Base-by-base conservation (phyloP, 208 protist genomes). In the Acanthamoeba culbertsoni region DNA sequence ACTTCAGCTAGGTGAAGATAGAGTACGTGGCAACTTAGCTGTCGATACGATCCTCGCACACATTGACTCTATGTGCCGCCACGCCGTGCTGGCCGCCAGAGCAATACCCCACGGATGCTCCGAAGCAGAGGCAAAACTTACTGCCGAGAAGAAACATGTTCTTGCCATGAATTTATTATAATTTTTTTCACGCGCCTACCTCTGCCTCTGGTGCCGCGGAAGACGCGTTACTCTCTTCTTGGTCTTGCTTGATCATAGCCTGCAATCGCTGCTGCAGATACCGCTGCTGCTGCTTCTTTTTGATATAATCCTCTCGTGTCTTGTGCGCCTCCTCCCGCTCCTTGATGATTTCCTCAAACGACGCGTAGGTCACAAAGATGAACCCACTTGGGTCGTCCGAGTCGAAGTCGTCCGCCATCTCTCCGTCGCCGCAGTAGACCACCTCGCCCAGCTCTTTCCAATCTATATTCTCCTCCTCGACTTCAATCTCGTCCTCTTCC, bases 291-390 rank as follows among this genome's bases (percentile, higher is more conserved):
- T 84, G 42, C 28, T 55, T 37, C 73, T 84, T 84, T 33, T 84
- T 84, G 73, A 51, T 28, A 45, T 84, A 55, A 28, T 84, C 73
- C 43, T 84, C 73, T 4, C 73, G 37, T 10, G 73, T 84, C 73
- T 84, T 84, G 28, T n/a, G 42, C 31, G 73, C 73, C 73, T 84
- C 73, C 28, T 84, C 73, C 28, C 73, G 73, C 73, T 84, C 73
- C n/a, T 18, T 53, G 1, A 31, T 45, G 26, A 84, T 57, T 23
- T 84, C 73, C 20, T 48, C 43, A 43, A 84, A 84, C 4, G 73
- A 84, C 33, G 26, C 4, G 73, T 84, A 84, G 73, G 73, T 45
- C 40, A 84, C 45, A 45, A 84, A 84, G 73, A 84, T 12, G 45
- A 84, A 84, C 2, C 73, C 73, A 45, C 73, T 84, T 33, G 73